Percentiles rank a stretch among this genome's conserved stretches.
phyloP scores from a whole-genome alignment of 345 rosid genomes.

The Populus deltoides region DNA sequence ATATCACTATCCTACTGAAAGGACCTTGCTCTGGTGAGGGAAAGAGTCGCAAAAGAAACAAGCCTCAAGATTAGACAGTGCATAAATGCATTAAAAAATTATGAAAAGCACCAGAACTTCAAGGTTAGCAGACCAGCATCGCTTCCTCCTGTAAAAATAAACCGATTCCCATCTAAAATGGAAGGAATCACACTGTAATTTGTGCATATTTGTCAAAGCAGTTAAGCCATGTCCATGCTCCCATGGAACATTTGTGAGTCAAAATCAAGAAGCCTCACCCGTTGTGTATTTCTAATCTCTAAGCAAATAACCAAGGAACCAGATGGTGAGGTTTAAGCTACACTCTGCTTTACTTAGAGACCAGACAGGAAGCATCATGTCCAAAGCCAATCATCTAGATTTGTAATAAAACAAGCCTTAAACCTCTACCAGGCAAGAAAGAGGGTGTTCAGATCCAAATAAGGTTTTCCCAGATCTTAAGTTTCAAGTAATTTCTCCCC shows the following conservation, averaged over 20 bases:
- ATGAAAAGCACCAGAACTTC: no score
- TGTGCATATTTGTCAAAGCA: neutral
- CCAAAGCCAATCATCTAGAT: neutral
- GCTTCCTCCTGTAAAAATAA: neutral
- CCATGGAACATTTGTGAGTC: no score
- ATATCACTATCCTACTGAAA: no score
- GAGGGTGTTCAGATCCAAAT: neutral
- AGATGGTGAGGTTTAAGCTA: neutral
- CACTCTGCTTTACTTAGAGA: neutral
- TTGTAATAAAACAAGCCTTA: neutral
- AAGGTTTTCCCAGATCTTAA: neutral
- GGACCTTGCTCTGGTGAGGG: no score
- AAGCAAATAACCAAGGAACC: neutral
- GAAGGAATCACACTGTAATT: neutral
- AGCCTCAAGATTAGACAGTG: no score
- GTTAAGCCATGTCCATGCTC: neutral
- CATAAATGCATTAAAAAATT: no score
- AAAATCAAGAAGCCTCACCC: neutral
- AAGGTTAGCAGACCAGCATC: no score
- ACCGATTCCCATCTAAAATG: neutral
- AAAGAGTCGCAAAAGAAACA: no score
- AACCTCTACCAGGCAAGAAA: neutral
- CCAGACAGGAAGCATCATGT: no score
- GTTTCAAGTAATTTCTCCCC: neutral
- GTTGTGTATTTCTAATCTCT: neutral